Evolutionary conservation across 1,139 yeast species (phyloP).

Genomic region (Candida glucosophila): DNA sequence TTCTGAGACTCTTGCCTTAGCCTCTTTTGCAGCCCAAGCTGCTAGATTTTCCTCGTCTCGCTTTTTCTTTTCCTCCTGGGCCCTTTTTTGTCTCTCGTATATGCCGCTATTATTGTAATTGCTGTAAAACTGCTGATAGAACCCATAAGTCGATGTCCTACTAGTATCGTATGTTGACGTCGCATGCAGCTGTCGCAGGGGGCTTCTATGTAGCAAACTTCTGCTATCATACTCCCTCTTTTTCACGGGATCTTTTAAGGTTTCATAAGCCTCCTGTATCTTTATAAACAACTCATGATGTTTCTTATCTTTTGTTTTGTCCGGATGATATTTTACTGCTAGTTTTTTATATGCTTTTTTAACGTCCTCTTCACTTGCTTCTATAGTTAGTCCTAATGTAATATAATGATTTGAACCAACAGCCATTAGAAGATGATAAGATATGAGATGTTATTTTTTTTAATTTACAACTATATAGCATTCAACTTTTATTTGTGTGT

Average conservation of each 20-base stretch:
- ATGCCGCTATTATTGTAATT: constrained; percentile 9
- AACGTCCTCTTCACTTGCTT: constrained; percentile 33
- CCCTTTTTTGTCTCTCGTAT: constrained; percentile 9
- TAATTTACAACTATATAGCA: too few species aligned
- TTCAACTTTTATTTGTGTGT: too few species aligned
- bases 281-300: constrained; percentile 40
- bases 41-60: constrained; percentile 4
- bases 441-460: too few species aligned
- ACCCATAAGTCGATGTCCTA: constrained; percentile 12
- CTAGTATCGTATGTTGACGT: constrained; percentile 3
- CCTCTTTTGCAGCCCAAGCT: constrained; percentile 4
- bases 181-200: constrained; percentile 1
- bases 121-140: constrained; percentile 15
- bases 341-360: constrained; percentile 40
- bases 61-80: constrained; percentile 6
- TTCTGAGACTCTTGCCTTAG: constrained; percentile 7
- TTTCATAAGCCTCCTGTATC: constrained; percentile 40
- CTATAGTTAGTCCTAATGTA: constrained; percentile 24
- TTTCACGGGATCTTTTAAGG: constrained; percentile 25
- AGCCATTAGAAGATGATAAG: too few species aligned
- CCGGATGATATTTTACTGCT: constrained; percentile 49
- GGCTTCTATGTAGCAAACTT: constrained; percentile 4
- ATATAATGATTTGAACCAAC: constrained; percentile 16
- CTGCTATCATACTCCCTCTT: constrained; percentile 25
- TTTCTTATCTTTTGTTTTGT: constrained; percentile 35